These are phyloP conservation scores for Cornus florida DNA, from an alignment of 148 eudicot genomes.

Conservation along the genomic window DNA sequence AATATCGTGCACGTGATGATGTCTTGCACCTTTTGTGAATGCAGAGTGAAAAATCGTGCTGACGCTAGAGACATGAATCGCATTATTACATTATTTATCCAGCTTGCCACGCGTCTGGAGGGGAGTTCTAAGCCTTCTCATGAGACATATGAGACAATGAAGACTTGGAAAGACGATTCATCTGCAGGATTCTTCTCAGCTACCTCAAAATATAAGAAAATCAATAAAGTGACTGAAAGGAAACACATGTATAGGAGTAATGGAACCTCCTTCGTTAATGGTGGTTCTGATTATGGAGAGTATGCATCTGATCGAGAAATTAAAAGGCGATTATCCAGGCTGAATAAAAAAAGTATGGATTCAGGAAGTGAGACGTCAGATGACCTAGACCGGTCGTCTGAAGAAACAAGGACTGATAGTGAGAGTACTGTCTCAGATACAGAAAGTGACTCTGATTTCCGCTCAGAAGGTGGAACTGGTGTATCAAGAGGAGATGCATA, in stretches of 20 bases:
- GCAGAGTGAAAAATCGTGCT: constrained; percentile 65
- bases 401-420: constrained; percentile 57
- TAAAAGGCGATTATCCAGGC: constrained; percentile 54
- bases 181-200: constrained; percentile 41
- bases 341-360: constrained; percentile 51
- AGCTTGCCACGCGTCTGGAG: constrained; percentile 66
- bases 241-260: constrained; percentile 49
- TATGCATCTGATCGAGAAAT: constrained; percentile 76
- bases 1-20: neutral
- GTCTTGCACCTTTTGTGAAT: constrained; percentile 9
- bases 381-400: constrained; percentile 63
- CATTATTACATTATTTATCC: constrained; percentile 57
- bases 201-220: constrained; percentile 50
- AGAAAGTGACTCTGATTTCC: constrained; percentile 68
- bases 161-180: constrained; percentile 60
- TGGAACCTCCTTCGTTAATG: constrained; percentile 41
- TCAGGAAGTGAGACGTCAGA: constrained; percentile 85
- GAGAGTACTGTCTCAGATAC: constrained; percentile 63
- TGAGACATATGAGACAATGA: constrained; percentile 59
- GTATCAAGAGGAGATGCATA: constrained; percentile 51
- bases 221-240: constrained; percentile 45
- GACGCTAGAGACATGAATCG: constrained; percentile 71
- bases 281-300: constrained; percentile 58
- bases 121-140: constrained; percentile 37
- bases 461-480: constrained; percentile 42